Evolutionary conservation across 2,329 filamentous ascomycete genomes (phyloP).

Genomic region (Xylaria hypoxylon): DNA sequence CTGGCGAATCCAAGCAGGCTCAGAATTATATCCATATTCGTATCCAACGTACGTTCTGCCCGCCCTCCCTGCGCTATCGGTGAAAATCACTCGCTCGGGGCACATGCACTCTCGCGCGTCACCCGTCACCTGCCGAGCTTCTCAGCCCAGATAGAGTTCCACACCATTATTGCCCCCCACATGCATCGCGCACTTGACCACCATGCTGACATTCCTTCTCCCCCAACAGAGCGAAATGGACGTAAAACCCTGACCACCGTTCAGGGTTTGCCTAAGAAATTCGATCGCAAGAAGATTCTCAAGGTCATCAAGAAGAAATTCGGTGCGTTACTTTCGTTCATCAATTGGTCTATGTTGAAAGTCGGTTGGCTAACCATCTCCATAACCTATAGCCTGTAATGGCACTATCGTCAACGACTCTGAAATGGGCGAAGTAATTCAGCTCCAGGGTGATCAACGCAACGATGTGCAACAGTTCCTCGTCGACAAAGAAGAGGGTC

Average conservation of each 20-base stretch:
- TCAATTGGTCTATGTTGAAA: neutral
- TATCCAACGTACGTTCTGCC: conserved; percentile 85
- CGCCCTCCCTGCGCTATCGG: neutral
- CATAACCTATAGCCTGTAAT: conserved; percentile 83
- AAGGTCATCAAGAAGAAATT: conserved; percentile 99
- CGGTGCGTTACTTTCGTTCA: conserved; percentile 59
- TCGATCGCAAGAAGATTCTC: conserved; percentile 99
- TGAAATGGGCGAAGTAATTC: conserved; percentile 99
- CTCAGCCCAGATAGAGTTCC: conserved; percentile 19
- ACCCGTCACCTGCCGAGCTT: conserved; percentile 10
- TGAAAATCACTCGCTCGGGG: neutral
- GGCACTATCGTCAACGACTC: conserved; percentile 96
- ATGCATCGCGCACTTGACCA: conserved; percentile 15
- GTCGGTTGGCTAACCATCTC: conserved; percentile 12
- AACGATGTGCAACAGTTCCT: conserved; percentile 99
- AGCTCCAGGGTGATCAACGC: conserved; percentile 99
- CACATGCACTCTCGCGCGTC: conserved; percentile 16
- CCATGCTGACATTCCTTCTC: conserved; percentile 54
- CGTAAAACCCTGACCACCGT: conserved; percentile 99
- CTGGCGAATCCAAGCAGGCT: conserved; percentile 92
- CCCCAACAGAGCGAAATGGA: conserved; percentile 94
- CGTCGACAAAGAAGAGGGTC: conserved; percentile 92
- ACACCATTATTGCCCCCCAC: conserved; percentile 24
- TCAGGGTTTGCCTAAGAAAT: conserved; percentile 98
- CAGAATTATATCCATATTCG: conserved; percentile 99